A percentile compares a stretch with the other conserved stretches of the same genome.
These are phyloP conservation scores for Acanthamoeba healyi DNA, from an alignment of 208 protist genomes.

Conservation along the genomic window DNA sequence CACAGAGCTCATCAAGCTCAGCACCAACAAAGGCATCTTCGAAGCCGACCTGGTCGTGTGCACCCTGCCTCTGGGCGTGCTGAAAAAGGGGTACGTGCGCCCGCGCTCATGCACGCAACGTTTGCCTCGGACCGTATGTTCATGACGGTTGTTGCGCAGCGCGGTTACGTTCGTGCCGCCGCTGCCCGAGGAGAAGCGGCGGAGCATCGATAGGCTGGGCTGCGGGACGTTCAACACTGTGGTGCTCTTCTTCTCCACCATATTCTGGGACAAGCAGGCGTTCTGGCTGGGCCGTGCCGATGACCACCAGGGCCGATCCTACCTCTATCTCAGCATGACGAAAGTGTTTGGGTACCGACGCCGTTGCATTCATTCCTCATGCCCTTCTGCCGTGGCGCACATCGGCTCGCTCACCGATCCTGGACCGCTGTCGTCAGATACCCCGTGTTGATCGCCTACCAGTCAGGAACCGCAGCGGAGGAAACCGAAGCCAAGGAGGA, in stretches of 20 bases:
- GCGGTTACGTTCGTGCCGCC: not conserved
- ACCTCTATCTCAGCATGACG: constrained; percentile 26
- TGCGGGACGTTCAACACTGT: constrained; percentile 9
- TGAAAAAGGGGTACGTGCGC: not conserved
- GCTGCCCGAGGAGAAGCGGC: not conserved
- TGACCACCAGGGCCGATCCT: not conserved
- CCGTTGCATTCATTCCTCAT: no score
- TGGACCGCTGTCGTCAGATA: not conserved
- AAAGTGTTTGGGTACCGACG: constrained; percentile 7
- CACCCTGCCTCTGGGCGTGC: constrained; percentile 24
- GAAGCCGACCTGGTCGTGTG: constrained; percentile 37
- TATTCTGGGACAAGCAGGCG: constrained; percentile 25
- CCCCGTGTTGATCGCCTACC: constrained; percentile 28
- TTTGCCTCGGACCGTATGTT: not conserved
- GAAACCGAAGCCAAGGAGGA: constrained; percentile 1
- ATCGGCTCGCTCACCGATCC: no score
- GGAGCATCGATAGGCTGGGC: not conserved
- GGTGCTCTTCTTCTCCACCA: constrained; percentile 49
- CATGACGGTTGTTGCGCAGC: not conserved
- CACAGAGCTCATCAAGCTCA: not conserved
- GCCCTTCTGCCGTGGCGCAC: no score
- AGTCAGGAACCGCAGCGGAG: not conserved
- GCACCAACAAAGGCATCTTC: not conserved
- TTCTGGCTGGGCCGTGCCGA: not conserved
- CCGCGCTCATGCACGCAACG: not conserved